phyloP scores from a whole-genome alignment of 1,139 yeast genomes.

The Taiozyma sp. region DNA sequence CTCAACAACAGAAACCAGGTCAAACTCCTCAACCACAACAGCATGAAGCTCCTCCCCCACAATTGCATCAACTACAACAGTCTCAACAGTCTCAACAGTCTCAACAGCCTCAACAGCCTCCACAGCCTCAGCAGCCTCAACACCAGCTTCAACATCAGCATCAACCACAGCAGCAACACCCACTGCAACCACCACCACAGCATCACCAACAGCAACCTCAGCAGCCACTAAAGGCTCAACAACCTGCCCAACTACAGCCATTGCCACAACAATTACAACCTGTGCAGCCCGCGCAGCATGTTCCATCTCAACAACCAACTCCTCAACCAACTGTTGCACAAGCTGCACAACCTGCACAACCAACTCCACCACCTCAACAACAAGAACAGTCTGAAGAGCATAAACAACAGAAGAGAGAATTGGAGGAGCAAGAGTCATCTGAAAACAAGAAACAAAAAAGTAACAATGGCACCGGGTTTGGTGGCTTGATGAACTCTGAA shows the following conservation, averaged over 20 bases:
- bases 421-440: background rate
- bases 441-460: background rate
- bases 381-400: background rate
- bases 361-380: background rate
- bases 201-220: conserved; percentile 6
- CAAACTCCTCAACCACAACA: conserved; percentile 24
- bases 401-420: conserved; percentile 3
- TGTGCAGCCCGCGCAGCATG: conserved; percentile 1
- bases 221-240: conserved; percentile 11
- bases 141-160: conserved; percentile 11
- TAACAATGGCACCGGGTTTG: background rate
- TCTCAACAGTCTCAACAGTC: conserved; percentile 16
- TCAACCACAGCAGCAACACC: conserved; percentile 3
- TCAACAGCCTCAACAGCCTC: conserved; percentile 7
- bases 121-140: conserved; percentile 11
- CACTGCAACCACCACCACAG: conserved; percentile 4
- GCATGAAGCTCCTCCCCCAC: conserved; percentile 9
- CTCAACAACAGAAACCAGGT: conserved; percentile 20
- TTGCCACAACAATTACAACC: conserved; percentile 3
- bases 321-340: conserved; percentile 5
- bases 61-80: conserved; percentile 5
- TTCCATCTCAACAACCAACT: conserved; percentile 3
- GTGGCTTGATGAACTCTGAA: background rate
- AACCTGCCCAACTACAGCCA: conserved; percentile 11
- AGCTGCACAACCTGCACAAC: background rate